Evolutionary conservation across 495 filamentous ascomycete genomes (phyloP), one percentile per base, ranked within the genome.

Genomic region (Umbilicaria muhlenbergii): DNA sequence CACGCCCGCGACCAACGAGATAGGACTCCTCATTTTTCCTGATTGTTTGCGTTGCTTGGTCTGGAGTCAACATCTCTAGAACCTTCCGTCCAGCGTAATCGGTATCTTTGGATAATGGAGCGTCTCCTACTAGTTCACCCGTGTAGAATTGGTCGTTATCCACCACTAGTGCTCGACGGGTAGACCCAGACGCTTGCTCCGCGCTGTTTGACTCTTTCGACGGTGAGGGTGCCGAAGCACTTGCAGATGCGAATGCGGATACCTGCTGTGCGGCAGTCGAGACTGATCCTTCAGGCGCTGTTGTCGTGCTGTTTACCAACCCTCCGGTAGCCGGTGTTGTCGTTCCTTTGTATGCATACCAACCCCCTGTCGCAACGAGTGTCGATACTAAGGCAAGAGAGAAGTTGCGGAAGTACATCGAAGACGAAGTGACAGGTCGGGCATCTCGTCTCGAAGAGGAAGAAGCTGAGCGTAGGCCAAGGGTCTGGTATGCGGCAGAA

Each of bases 11-110:
- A 38, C 87, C 87, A 28, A 99, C 86, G 17, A 87, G 58, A 59
- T 88, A 95, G 36, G 86, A 93, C 60, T 92, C 76, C 61, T 99
- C 88, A 51, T 81, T 84, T 58, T 80, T 77, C 36, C 92, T 71
- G 40, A 99, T 66, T 65, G 86, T 94, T 55, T 82, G 72, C 8
- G 86, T 92, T 11, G 87, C 86, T 70, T 95, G 86, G 34, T 95
- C 91, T 0, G 92, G 88, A 1, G 86, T 92, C 61, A 99, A 65
- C 88, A 95, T 96, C 64, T 91, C 86, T 31, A 95, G 63, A 16
- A 94, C 78, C 53, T 81, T 81, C 48, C 79, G 74, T 34, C 88
- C 88, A 38, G 71, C 73, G 54, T 83, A 78, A 62, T 88, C 83
- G 2, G 80, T 82, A 49, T 83, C 75, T 61, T 96, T 96, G 36